phyloP scores from a whole-genome alignment of 306 rosid species.

The Luffa aegyptiaca region DNA sequence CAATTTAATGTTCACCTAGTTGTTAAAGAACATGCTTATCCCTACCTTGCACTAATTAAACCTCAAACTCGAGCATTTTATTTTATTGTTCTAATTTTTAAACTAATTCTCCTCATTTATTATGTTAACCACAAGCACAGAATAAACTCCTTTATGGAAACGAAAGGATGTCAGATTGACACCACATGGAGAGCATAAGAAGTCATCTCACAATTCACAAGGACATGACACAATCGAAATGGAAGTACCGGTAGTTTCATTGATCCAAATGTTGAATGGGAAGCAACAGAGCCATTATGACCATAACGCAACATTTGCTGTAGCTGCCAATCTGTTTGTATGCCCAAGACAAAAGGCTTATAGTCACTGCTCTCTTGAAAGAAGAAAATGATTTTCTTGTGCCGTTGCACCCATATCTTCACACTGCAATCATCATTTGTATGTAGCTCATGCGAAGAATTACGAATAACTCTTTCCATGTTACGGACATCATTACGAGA shows the following conservation, averaged over 20 bases:
- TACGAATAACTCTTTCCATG: constrained; percentile 63
- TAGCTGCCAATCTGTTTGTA: constrained; percentile 85
- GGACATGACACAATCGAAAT: background rate
- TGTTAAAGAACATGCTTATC: background rate
- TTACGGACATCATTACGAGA: constrained; percentile 72
- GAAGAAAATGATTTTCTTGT: constrained; percentile 54
- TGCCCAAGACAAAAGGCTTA: constrained; percentile 53
- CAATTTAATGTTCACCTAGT: background rate
- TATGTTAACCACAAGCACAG: background rate
- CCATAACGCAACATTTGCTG: constrained; percentile 71
- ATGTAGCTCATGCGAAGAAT: constrained; percentile 43
- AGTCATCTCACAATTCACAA: constrained; percentile 6
- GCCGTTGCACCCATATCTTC: constrained; percentile 60
- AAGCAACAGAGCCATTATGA: constrained; percentile 38
- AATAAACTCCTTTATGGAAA: background rate
- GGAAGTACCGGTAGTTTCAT: constrained; percentile 56
- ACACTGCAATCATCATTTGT: constrained; percentile 46
- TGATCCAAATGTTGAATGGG: constrained; percentile 52
- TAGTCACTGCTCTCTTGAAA: constrained; percentile 37
- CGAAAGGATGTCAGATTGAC: background rate
- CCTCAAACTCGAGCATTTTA: background rate
- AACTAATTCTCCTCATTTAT: background rate
- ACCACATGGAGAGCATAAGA: background rate
- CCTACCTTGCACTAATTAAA: background rate
- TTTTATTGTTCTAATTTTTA: background rate